Evolutionary conservation across 352 stramenopile species (phyloP), one percentile per base, ranked within the genome.

Genomic region (Phytophthora litchii): DNA sequence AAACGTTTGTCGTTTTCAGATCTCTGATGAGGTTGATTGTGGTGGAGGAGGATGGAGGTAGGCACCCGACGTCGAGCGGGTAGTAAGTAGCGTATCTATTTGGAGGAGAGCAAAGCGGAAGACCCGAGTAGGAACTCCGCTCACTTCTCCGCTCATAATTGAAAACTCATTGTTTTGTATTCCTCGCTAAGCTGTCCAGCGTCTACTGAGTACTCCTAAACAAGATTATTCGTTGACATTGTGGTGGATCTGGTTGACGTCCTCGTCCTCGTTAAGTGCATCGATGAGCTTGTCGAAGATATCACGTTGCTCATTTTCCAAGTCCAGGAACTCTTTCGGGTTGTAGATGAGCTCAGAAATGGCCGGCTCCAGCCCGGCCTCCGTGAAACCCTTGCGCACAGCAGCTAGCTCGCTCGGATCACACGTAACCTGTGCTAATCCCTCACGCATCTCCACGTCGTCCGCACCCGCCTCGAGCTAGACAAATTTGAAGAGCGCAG

Each of bases 271-370:
- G 48, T 88, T 80, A 13, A 94, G 76, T 40, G 76, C 77, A 23
- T 91, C 84, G 8, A 91, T 52, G 41, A 93, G 78, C 57, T 88
- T 87, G 49, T 93, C 78, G n/a, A 93, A 93, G 13, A 64, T 69
- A 50, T 88, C 81, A 13, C 43, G 53, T 31, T 85, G 71, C 20
- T 82, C 80, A 5, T 25, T 55, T 7, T 78, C 63, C 29, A 94
- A 48, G 21, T 83, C 71, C n/a, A 94, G 43, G 49, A 86, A 89
- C 49, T 92, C 82, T 59, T 94, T 94, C 1, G 82, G 80, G 61
- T 82, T 77, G 73, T 91, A 94, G 50, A 94, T 88, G 25, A 94
- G 77, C 70, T 91, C 79, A 3, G 76, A 82, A 43, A 90, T 85
- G 29, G 80, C 75, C 11, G 80, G 82, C 62, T 89, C 78, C 14